Evolutionary conservation across 768 basidiomycete species (phyloP), one percentile per base, ranked within the genome.

Genomic region (Phaeotremella fagi): DNA sequence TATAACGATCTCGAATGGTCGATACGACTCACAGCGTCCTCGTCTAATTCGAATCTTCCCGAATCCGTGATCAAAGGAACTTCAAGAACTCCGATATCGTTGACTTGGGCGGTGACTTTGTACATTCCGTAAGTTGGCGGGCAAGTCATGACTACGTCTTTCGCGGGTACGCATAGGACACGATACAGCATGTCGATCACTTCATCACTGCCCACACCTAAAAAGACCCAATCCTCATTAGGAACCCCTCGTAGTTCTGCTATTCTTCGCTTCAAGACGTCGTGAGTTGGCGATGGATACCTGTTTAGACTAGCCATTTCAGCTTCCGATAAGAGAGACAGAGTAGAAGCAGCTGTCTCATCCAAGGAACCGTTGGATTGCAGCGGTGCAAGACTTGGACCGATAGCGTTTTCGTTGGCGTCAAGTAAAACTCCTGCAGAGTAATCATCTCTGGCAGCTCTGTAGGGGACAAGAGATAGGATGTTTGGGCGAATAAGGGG

Each of bases 51-150:
- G 69, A 97, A 98, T 81, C 73, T 82, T 1, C 88, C 90, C 0
- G 83, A 87, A 67, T 90, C 88, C 1, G 88, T 88, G 14, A 79
- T 82, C 23, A 98, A 76, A 2, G 84, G 83, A 18, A 87, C 83
- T 66, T 85, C 85, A 41, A 90, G 82, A 3, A 94, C 76, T 0
- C 82, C 86, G 15, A 94, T 79, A 71, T 99, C 95, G 70, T 99
- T 99, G 42, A 97, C 85, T 66, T 95, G 87, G 9, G 94, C 95
- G 54, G 86, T 90, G 1, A 98, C 94, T 12, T 80, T 73, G 75
- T 98, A 97, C 94, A 98, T 99, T 16, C 94, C 95, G 71, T 98
- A 98, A 12, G 95, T 97, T 3, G 95, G 95, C 1, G 94, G 94
- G 1, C 87, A 89, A 29, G 82, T 85, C 68, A 98, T 74, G 28